Evolutionary conservation across 1,139 yeast genomes (phyloP).

Genomic region (Taphrina wiesneri): DNA sequence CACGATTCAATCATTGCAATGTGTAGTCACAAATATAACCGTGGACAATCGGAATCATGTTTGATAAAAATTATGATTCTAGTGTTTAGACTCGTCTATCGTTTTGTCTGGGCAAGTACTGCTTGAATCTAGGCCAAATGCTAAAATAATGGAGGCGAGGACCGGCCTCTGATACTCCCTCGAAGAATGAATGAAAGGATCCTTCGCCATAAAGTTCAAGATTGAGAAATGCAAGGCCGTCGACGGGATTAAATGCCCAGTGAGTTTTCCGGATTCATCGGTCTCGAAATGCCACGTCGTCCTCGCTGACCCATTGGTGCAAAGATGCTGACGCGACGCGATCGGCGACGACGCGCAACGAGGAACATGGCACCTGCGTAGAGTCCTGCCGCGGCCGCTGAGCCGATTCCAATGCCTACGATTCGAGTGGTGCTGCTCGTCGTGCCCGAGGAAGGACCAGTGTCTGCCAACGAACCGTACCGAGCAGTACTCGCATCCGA

Average conservation of each 20-base stretch:
- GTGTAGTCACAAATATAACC: too few species aligned
- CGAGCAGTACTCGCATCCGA: slow-evolving; percentile 8
- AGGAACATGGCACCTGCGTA: slow-evolving; percentile 47
- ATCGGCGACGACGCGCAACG: slow-evolving; percentile 44
- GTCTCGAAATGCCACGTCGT: slow-evolving; percentile 44
- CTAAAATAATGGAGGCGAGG: not conserved
- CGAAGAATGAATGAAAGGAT: not conserved
- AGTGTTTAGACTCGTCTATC: not conserved
- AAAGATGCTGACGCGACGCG: slow-evolving; percentile 33
- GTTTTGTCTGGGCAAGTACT: not conserved
- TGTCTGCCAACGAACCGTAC: slow-evolving; percentile 46
- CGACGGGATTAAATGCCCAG: slow-evolving; percentile 42
- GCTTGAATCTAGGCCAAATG: not conserved
- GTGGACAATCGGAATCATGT: too few species aligned
- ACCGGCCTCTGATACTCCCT: not conserved
- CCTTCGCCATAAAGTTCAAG: too few species aligned
- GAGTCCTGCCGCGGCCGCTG: slow-evolving; percentile 47
- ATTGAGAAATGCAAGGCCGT: not conserved
- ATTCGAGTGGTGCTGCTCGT: slow-evolving; percentile 44
- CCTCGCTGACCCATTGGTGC: not conserved
- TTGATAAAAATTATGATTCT: not conserved
- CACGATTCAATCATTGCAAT: too few species aligned
- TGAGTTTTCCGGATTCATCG: slow-evolving; percentile 49
- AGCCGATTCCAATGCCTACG: slow-evolving; percentile 49
- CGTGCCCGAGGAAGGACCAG: slow-evolving; percentile 19